A percentile compares a stretch with the other conserved stretches of the same genome.
Conservation (phyloP, 78 protist species). For the Dictyostelium purpureum region DNA sequence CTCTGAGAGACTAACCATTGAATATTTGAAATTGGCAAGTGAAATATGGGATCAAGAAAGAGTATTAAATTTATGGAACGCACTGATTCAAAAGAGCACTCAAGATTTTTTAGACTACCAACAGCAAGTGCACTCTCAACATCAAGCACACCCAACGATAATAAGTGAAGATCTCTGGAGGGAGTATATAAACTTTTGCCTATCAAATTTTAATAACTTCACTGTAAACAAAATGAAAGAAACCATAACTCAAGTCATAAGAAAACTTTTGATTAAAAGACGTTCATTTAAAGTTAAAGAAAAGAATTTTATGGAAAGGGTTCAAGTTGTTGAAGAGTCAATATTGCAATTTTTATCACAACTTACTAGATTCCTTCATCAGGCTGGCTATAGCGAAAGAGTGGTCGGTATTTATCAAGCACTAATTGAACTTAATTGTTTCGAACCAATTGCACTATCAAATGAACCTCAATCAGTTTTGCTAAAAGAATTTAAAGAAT, state of each 20-base stretch:
- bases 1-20: constrained; percentile 20
- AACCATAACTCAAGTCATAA: not conserved
- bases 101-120: not conserved
- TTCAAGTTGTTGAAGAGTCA: constrained; percentile 6
- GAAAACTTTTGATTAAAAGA: constrained; percentile 4
- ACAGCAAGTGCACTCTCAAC: not conserved
- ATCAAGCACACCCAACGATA: no score
- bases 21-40: constrained; percentile 12
- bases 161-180: constrained; percentile 32
- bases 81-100: not conserved
- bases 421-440: constrained; percentile 58
- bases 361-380: constrained; percentile 10
- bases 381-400: constrained; percentile 56
- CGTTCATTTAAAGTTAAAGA: constrained; percentile 3
- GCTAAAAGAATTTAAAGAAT: not conserved
- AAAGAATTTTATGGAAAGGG: not conserved
- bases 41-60: constrained; percentile 43
- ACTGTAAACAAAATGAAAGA: constrained; percentile 1
- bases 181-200: constrained; percentile 25
- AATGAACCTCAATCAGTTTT: not conserved
- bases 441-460: constrained; percentile 8
- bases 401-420: constrained; percentile 56
- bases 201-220: constrained; percentile 31
- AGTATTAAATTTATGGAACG: constrained; percentile 27
- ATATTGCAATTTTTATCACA: constrained; percentile 23